Conservation (phyloP, 352 stramenopile genomes). For the Phytophthora cactorum region DNA sequence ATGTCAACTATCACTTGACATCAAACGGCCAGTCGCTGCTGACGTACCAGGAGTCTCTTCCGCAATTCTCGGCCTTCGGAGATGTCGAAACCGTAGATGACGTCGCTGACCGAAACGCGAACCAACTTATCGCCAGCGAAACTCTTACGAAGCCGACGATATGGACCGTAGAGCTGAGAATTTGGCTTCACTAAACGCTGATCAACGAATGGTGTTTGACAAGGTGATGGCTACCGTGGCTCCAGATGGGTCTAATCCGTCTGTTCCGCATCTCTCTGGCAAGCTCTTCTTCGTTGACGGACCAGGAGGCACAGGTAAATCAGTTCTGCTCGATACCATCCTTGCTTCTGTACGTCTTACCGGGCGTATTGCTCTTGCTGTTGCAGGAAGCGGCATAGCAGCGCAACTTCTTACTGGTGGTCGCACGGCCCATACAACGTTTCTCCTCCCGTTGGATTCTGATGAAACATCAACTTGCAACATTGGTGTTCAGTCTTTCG, state of each 20-base stretch:
- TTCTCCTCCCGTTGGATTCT: neutral
- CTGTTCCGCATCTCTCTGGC: too few species aligned
- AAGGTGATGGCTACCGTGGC: neutral
- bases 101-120: neutral
- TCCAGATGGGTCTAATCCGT: too few species aligned
- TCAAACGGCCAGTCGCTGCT: too few species aligned
- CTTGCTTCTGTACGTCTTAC: neutral
- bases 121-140: neutral
- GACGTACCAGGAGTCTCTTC: neutral
- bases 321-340: too few species aligned
- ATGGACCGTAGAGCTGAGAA: neutral
- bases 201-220: neutral
- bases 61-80: neutral
- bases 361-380: neutral
- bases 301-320: too few species aligned
- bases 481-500: neutral
- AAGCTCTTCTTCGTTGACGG: too few species aligned
- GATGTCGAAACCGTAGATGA: neutral
- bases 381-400: conserved; percentile 10
- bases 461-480: conserved; percentile 5
- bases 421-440: conserved; percentile 3
- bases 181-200: neutral
- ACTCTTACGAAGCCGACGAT: neutral
- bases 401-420: neutral
- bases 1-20: too few species aligned